Conservation (phyloP, 306 rosid genomes). For the Glycyrrhiza uralensis region DNA sequence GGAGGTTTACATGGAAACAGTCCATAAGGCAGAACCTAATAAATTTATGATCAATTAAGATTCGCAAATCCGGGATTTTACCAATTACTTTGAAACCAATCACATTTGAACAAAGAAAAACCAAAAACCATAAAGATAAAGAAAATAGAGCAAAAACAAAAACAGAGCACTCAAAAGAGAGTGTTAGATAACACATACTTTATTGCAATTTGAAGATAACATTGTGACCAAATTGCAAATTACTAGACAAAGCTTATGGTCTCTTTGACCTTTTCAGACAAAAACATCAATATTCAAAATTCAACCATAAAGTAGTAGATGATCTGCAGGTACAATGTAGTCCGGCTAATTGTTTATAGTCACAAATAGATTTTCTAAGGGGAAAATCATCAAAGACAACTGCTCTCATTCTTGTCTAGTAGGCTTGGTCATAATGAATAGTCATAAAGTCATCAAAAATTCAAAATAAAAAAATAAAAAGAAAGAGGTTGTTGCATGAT, state of each 20-base stretch:
- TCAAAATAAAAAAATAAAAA: not conserved
- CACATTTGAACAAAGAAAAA: no score
- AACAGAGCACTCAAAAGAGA: no score
- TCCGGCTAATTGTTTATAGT: not conserved
- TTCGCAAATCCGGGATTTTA: conserved; percentile 21
- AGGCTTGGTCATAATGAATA: not conserved
- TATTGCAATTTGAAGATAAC: no score
- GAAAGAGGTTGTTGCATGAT: not conserved
- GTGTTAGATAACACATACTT: no score
- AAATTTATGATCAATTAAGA: not conserved
- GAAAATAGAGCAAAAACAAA: no score
- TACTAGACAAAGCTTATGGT: not conserved
- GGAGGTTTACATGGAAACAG: conserved; percentile 10
- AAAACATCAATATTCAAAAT: conserved; percentile 13
- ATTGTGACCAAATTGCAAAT: not conserved
- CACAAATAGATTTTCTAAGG: not conserved
- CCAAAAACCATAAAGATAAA: no score
- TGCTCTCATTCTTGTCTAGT: not conserved
- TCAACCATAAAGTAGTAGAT: not conserved
- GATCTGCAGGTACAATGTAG: not conserved
- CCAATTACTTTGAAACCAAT: no score
- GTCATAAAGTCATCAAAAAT: not conserved
- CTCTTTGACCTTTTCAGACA: conserved; percentile 11
- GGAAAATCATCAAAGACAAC: not conserved
- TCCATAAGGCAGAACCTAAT: not conserved